Conservation (phyloP, 768 basidiomycete species). For the Mycena rosella region DNA sequence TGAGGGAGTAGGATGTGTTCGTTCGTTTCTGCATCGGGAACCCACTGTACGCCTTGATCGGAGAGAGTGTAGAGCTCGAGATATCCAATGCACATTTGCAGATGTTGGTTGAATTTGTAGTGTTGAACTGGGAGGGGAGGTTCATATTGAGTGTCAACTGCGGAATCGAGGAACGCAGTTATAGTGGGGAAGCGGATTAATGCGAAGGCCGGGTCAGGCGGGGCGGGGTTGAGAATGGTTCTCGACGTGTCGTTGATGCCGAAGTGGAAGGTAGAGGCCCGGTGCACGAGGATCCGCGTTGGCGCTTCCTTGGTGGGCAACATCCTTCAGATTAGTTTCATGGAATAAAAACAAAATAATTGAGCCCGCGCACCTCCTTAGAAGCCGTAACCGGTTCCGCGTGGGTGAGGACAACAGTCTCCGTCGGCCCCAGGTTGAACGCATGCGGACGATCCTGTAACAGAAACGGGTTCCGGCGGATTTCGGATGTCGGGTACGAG, state of each 20-base stretch:
- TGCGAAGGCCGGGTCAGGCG: background rate
- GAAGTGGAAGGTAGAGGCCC: background rate
- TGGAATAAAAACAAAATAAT: too few relatives aligned
- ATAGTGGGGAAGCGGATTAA: background rate
- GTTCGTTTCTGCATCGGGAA: too few relatives aligned
- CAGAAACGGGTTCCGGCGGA: too few relatives aligned
- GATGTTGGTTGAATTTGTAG: background rate
- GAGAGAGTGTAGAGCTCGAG: background rate
- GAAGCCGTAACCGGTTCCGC: background rate
- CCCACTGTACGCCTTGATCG: background rate
- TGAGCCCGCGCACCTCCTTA: background rate
- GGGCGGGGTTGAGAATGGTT: background rate
- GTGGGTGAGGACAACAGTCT: background rate
- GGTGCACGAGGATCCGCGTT: background rate
- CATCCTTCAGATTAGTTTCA: too few relatives aligned
- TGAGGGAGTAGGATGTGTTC: too few relatives aligned
- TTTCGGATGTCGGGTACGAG: too few relatives aligned
- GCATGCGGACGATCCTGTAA: background rate
- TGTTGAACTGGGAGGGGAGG: background rate
- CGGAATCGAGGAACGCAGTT: background rate
- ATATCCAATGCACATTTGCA: conserved; percentile 13
- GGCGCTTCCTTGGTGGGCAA: background rate
- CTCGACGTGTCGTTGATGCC: background rate
- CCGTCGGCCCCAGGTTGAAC: background rate
- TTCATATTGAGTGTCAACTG: background rate